Evolutionary conservation across 108 stramenopile species (phyloP).

Genomic region (Skeletonema menzelii): DNA sequence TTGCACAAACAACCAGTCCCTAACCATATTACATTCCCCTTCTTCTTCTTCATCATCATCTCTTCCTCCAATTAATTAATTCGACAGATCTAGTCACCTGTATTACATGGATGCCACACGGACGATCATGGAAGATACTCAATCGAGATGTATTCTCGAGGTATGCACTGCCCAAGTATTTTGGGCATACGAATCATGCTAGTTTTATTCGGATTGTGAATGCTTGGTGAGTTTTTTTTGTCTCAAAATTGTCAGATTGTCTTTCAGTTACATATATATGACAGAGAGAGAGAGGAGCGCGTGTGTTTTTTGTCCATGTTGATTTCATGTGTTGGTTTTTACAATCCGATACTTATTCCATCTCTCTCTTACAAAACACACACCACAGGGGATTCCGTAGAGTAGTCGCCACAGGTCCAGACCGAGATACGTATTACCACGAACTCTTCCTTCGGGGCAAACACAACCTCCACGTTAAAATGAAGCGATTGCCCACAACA

Average conservation of each 20-base stretch:
- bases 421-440: constrained; percentile 43
- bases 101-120: constrained; percentile 38
- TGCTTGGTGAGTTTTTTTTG: constrained; percentile 45
- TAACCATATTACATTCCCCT: too few relatives aligned
- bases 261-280: too few relatives aligned
- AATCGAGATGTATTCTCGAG: constrained; percentile 23
- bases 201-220: constrained; percentile 41
- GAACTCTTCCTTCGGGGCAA: constrained; percentile 43
- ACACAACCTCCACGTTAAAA: constrained; percentile 15
- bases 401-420: constrained; percentile 33
- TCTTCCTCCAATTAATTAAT: neutral
- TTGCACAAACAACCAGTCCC: too few relatives aligned
- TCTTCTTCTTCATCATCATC: neutral
- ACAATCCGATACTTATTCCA: too few relatives aligned
- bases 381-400: constrained; percentile 7
- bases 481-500: constrained; percentile 51
- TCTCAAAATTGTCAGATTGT: too few relatives aligned
- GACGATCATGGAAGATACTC: constrained; percentile 32
- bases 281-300: too few relatives aligned
- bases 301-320: too few relatives aligned
- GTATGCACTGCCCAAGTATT: constrained; percentile 38
- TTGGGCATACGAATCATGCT: constrained; percentile 31
- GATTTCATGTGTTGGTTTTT: neutral
- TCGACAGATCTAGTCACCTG: neutral
- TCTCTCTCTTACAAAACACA: too few relatives aligned